These are phyloP conservation scores for Cytospora piceicola DNA, from an alignment of 2,329 filamentous ascomycete genomes.

Conservation along the genomic window DNA sequence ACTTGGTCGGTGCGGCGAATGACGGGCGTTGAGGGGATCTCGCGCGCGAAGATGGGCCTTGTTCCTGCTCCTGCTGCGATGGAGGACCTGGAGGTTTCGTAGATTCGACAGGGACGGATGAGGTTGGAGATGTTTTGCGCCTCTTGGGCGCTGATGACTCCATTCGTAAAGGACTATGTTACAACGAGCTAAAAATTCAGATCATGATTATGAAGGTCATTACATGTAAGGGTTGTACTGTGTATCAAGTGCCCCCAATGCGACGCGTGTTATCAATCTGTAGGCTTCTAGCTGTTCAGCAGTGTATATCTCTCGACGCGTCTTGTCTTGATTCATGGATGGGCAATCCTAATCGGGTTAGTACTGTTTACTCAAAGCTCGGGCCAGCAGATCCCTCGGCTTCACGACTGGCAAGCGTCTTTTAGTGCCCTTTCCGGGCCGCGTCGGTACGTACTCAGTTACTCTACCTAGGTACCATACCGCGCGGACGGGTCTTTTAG, in stretches of 20 bases:
- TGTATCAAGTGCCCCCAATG: not conserved
- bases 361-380: constrained; percentile 20
- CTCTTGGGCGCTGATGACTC: constrained; percentile 66
- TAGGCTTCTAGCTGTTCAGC: not conserved
- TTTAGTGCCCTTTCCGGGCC: not conserved
- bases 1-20: constrained; percentile 69
- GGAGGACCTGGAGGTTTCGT: constrained; percentile 42
- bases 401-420: too few species aligned
- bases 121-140: constrained; percentile 63
- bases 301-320: constrained; percentile 12
- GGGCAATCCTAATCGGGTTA: constrained; percentile 1
- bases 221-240: constrained; percentile 9
- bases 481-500: too few species aligned
- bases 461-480: too few species aligned
- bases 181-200: constrained; percentile 10
- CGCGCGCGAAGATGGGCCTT: constrained; percentile 11
- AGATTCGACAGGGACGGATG: constrained; percentile 47
- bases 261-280: constrained; percentile 32
- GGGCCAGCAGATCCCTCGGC: constrained; percentile 6
- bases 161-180: constrained; percentile 41
- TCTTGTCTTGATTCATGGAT: constrained; percentile 9
- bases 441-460: not conserved
- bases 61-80: constrained; percentile 16
- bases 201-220: constrained; percentile 28
- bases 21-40: constrained; percentile 49